These are phyloP conservation scores for Amniculicola lignicola DNA, from an alignment of 495 filamentous ascomycete species.

Conservation along the genomic window DNA sequence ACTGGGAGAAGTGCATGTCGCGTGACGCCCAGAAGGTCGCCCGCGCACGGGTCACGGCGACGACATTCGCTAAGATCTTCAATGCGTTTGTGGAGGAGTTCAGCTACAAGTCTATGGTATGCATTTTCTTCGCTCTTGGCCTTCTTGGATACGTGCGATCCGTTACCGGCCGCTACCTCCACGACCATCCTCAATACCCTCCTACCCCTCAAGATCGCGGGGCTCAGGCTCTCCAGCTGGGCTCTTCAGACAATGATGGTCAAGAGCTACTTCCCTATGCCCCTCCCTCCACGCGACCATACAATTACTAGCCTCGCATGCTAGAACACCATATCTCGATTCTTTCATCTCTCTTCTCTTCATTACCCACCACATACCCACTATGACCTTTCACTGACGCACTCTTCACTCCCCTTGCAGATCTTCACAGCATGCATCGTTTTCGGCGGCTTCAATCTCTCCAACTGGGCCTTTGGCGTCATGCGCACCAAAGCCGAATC, in stretches of 20 bases:
- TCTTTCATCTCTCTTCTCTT: no score
- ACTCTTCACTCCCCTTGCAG: conserved; percentile 36
- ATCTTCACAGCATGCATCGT: conserved; percentile 52
- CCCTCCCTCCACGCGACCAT: no score
- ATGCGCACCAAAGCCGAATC: conserved; percentile 38
- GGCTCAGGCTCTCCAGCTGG: no score
- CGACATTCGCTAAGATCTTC: conserved; percentile 77
- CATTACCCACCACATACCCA: no score
- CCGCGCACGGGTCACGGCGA: conserved; percentile 64
- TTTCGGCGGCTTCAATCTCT: conserved; percentile 54
- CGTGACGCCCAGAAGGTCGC: conserved; percentile 64
- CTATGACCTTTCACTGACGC: conserved; percentile 41
- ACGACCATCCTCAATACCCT: neutral
- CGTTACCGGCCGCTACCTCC: neutral
- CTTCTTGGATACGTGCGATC: neutral
- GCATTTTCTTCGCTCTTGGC: conserved; percentile 28
- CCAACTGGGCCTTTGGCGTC: conserved; percentile 55
- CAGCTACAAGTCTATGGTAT: conserved; percentile 68
- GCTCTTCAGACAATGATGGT: no score
- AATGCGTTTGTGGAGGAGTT: conserved; percentile 70
- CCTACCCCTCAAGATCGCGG: no score
- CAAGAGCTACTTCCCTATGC: no score
- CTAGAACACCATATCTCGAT: no score
- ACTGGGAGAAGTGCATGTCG: conserved; percentile 86
- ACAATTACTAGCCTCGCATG: no score